Evolutionary conservation across 2,329 filamentous ascomycete genomes (phyloP), one percentile per base, ranked within the genome.

Genomic region (Arthrocladium fulminans): DNA sequence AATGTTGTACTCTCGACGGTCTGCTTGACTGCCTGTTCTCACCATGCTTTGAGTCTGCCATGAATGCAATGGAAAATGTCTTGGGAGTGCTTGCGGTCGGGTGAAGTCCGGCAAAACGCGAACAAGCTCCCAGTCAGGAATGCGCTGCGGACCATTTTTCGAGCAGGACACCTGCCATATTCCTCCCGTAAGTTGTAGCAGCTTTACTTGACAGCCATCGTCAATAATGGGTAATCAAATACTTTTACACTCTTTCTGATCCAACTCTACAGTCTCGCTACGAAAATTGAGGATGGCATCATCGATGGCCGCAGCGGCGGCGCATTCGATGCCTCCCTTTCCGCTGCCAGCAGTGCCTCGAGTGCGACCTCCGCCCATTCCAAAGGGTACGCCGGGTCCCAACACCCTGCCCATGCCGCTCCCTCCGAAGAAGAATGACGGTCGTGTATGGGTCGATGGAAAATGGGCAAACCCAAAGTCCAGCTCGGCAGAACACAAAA

Each of bases 401-500:
- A 58, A 58, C 35, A 51, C 51, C 24, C 47, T 44, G 23, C 50
- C 51, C n/a, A 49, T 51, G 30, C 57, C 57, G 19, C 15, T 41
- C 19, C 45, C 46, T 35, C 53, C 54, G n/a, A 30, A 39, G 15
- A 32, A 51, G 17, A 40, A 27, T 2, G 32, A 48, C 29, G 53
- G 51, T 17, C 54, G 51, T 24, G 49, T 65, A 32, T 59, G 57
- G 43, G 71, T 71, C 40, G 70, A 73, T 56, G 70, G 70, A 20
- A 66, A 63, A 53, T 51, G 56, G 35, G 61, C 68, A 40, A 57
- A 67, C 38, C 59, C 60, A 24, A 58, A 57, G 30, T 72, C 70
- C 2, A 69, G 67, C 59, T 68, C 70, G n/a, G 68, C 63, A 55
- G 65, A 65, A 55, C 55, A 64, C 51, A 62, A 64, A 45, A 59